Base-by-base conservation (phyloP, 306 rosid species). In the Bauhinia variegata region DNA sequence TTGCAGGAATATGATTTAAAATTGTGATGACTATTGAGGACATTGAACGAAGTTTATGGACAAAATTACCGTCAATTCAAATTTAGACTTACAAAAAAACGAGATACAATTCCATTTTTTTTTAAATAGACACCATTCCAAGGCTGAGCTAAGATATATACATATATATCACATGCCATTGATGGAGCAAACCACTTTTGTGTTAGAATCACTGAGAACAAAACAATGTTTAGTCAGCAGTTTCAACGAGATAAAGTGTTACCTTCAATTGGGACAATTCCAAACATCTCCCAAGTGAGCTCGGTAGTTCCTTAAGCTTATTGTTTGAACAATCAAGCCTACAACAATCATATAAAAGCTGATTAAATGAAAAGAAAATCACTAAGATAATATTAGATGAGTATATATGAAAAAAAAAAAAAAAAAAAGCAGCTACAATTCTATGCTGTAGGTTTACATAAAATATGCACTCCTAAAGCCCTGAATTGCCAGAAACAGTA, bases 241-340 rank as follows among this genome's bases (percentile, higher is more conserved):
- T 69, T 72, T 74, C 57, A 15, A 30, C 59, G 65, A 64, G 57
- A 51, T 44, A 17, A 72, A 66, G 75, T 42, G 63, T 78, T 82
- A 91, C 98, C 96, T 92, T 89, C 52, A 92, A 70, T 41, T 92
- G 96, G 42, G 91, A 87, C 78, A 92, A 81, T 63, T 72, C 73
- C 49, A 57, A 65, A 71, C 96, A 92, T 71, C 84, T 77, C 55
- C 96, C 96, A 61, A 92, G 79, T 51, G 91, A 77, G 80, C 80
- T 71, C 34, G 98, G 96, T 65, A 92, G 83, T 74, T 89, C 93
- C 70, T 68, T 77, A 70, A 92, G 89, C 81, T 55, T 84, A 75
- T 92, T 92, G 87, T 79, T 83, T 16, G 98, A 86, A 78, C 86
- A 89, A 71, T 92, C 98, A 68, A 89, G 72, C 84, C 98, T 92